Percentiles rank a stretch among this genome's conserved stretches.
phyloP scores from a whole-genome alignment of 345 rosid genomes.

The Salix udensis region DNA sequence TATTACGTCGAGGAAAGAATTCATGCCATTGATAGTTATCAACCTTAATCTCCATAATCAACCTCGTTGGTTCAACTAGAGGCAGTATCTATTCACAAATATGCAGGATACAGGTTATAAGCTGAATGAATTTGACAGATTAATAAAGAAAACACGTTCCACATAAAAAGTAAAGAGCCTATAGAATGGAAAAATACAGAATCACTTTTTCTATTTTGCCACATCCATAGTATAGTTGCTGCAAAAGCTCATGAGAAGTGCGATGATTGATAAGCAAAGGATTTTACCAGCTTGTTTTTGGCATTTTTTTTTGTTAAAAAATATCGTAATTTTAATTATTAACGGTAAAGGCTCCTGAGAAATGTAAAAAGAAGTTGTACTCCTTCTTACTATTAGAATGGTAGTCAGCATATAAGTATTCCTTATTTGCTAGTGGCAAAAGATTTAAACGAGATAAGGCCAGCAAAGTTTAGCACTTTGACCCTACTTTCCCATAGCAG shows the following conservation, averaged over 20 bases:
- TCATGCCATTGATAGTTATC: slow-evolving; percentile 80
- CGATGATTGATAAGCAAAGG: not conserved
- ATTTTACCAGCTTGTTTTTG: not conserved
- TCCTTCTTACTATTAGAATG: no score
- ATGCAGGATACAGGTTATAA: slow-evolving; percentile 5
- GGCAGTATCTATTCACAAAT: slow-evolving; percentile 64
- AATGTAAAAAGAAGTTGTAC: no score
- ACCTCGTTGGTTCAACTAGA: slow-evolving; percentile 70
- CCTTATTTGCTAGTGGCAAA: not conserved
- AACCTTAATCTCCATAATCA: slow-evolving; percentile 61
- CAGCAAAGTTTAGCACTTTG: not conserved
- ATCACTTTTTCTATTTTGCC: not conserved
- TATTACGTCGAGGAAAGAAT: slow-evolving; percentile 74
- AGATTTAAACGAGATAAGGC: not conserved
- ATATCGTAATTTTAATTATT: no score
- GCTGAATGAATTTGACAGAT: not conserved
- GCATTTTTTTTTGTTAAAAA: not conserved
- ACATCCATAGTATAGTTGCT: not conserved
- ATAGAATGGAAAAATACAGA: not conserved
- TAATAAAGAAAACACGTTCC: not conserved
- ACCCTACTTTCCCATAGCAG: not conserved
- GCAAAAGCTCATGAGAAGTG: not conserved
- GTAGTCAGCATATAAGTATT: not conserved
- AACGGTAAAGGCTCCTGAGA: no score
- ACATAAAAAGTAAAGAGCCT: not conserved